These are phyloP conservation scores for Ceratobasidium sp. DNA, from an alignment of 1,284 basidiomycete species.

Conservation along the genomic window DNA sequence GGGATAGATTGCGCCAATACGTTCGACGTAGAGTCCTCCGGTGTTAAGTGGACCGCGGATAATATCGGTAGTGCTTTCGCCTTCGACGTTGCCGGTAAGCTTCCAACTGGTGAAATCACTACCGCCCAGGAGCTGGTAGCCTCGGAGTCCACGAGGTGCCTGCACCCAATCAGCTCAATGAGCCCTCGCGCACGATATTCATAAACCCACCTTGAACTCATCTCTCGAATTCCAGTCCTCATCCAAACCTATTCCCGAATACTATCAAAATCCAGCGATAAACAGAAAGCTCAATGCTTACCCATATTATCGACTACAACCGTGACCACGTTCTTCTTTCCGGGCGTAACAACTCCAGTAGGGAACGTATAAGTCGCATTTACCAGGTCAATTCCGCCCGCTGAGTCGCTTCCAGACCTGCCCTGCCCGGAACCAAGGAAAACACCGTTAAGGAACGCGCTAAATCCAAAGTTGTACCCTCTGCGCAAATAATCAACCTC, in stretches of 20 bases:
- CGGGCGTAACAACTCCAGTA: constrained; percentile 54
- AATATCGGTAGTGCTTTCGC: constrained; percentile 22
- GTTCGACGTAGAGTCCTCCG: constrained; percentile 27
- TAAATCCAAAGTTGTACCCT: constrained; percentile 63
- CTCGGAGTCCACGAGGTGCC: constrained; percentile 54
- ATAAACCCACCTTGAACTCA: constrained; percentile 51
- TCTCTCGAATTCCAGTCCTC: constrained; percentile 53
- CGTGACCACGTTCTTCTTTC: constrained; percentile 58
- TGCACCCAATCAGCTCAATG: constrained; percentile 42
- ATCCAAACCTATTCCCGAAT: no score
- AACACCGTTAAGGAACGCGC: constrained; percentile 62
- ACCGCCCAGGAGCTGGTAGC: constrained; percentile 48
- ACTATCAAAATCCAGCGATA: no score
- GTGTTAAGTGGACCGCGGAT: constrained; percentile 24
- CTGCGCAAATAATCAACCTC: no score
- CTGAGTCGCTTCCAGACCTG: no score
- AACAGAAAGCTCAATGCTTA: no score
- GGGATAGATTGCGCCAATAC: constrained; percentile 27
- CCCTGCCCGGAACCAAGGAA: constrained; percentile 64
- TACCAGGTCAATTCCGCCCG: no score
- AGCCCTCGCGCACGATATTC: no score
- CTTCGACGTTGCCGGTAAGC: constrained; percentile 29
- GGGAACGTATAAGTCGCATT: constrained; percentile 54
- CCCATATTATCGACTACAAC: constrained; percentile 56
- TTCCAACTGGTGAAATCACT: constrained; percentile 31